These are phyloP conservation scores for Lepidium africanum DNA, from an alignment of 345 rosid species.

Conservation along the genomic window DNA sequence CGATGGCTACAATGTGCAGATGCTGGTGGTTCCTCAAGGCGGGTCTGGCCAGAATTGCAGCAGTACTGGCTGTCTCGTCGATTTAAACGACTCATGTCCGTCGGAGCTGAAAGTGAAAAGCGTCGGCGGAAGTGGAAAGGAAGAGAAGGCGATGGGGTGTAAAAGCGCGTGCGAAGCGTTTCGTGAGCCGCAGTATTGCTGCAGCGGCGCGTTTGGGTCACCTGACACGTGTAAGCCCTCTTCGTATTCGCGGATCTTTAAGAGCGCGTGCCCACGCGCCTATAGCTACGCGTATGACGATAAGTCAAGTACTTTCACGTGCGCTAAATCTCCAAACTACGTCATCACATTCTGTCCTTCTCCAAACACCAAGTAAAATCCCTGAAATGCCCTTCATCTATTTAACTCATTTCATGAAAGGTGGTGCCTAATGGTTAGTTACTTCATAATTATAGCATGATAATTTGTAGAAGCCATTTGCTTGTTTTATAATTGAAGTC, in stretches of 20 bases:
- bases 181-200: constrained; percentile 59
- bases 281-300: constrained; percentile 98
- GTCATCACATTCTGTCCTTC: constrained; percentile 77
- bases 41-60: constrained; percentile 61
- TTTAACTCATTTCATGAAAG: too few relatives aligned
- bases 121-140: constrained; percentile 18
- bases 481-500: background rate
- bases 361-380: constrained; percentile 51
- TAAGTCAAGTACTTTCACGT: constrained; percentile 79
- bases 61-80: constrained; percentile 62
- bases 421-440: too few relatives aligned
- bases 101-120: constrained; percentile 59
- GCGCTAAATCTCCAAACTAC: constrained; percentile 55
- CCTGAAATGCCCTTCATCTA: background rate
- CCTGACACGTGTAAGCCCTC: constrained; percentile 77
- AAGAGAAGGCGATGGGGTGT: constrained; percentile 43
- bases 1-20: constrained; percentile 79
- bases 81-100: constrained; percentile 64
- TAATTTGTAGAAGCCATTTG: background rate
- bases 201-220: constrained; percentile 57
- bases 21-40: constrained; percentile 68
- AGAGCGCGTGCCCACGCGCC: constrained; percentile 72
- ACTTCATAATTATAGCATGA: too few relatives aligned
- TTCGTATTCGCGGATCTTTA: constrained; percentile 53
- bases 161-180: constrained; percentile 92